Evolutionary conservation across 129 eudicot genomes (phyloP), one percentile per base, ranked within the genome.

Genomic region (Scalesia atractyloides): DNA sequence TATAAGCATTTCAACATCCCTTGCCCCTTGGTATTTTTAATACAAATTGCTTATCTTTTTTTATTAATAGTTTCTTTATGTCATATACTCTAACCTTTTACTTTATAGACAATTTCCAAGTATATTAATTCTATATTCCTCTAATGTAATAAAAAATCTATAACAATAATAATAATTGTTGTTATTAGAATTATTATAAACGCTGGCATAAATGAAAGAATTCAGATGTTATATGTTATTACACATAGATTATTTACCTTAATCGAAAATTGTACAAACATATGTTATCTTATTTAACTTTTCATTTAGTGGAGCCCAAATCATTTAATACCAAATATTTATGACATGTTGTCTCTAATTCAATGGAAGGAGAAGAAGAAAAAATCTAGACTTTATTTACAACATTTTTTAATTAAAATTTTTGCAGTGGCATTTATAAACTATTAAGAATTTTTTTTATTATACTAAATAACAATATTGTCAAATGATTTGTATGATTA

Each of bases 341-440:
- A 52, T 52, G 15, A 56, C 34, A 56, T 18, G 62, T 56, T 56
- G 62, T 18, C 62, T 56, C n/a, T 19, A 56, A 56, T 20, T 56
- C 19, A 10, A 56, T 20, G 62, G 11, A 19, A 6, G 59, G 6
- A 52, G 24, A 52, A 9, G 34, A 18, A 9, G 46, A 41, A 18
- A 20, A 18, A 9, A 56, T 18, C 30, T 56, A 19, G 22, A 56
- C 33, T 20, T 20, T 56, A 56, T 56, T 56, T 3, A 56, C 14
- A 8, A 20, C 13, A 18, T 56, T 19, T 56, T 56, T 26, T 56
- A 56, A 56, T 19, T 54, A 14, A 56, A 50, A 56, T 56, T 5
- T 9, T 9, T 20, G 20, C 62, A 18, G 34, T 56, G 22, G 62
- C 33, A 19, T 56, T 56, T 20, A 56, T 56, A 56, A 9, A 19